Base-by-base conservation (phyloP, 2,329 filamentous ascomycete species). In the Fusarium dimerum region DNA sequence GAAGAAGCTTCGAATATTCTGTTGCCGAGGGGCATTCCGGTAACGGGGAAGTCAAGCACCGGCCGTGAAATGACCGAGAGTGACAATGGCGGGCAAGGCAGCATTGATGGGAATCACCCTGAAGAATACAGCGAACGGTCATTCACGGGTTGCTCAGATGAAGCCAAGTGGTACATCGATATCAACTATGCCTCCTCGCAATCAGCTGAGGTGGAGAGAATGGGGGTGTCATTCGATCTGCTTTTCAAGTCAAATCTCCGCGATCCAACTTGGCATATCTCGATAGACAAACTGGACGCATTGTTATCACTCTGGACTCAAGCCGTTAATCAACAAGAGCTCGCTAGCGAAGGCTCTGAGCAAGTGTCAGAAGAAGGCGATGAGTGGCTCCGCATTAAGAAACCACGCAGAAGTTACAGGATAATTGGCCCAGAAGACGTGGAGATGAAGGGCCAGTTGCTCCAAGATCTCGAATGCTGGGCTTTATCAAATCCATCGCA, bases 381-480 rank as follows among this genome's bases (percentile, higher is more conserved):
- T 4, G 18, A 17, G 6, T 51, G 40, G 49, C 40, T 47, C 9
- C 49, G 40, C 6, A 13, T 11, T 2, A 13, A 47, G 8, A 2
- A 17, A 5, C 40, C 44, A 0, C 18, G 7, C 5, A 13, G 20
- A 5, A 40, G 32, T 5, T 4, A 43, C 2, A 43, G 40, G 11
- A 9, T 51, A 2, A 0, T 47, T 15, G 49, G 49, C 2, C 41
- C 48, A 5, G 13, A 12, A 13, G 8, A 47, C 2, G 6, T 6
- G 3, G 9, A 12, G 3, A 18, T 7, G 15, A 38, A 26, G 3
- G 11, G 11, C 2, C 39, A 39, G 20, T 5, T 47, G 13, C 10
- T 47, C 9, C 34, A 32, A 18, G 49, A 47, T 11, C 30, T 51
- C 9, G 3, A 16, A 2, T 47, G 32, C 20, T 51, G 49, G 49